Evolutionary conservation across 768 basidiomycete genomes (phyloP).

Genomic region (Psilocybe sp.): DNA sequence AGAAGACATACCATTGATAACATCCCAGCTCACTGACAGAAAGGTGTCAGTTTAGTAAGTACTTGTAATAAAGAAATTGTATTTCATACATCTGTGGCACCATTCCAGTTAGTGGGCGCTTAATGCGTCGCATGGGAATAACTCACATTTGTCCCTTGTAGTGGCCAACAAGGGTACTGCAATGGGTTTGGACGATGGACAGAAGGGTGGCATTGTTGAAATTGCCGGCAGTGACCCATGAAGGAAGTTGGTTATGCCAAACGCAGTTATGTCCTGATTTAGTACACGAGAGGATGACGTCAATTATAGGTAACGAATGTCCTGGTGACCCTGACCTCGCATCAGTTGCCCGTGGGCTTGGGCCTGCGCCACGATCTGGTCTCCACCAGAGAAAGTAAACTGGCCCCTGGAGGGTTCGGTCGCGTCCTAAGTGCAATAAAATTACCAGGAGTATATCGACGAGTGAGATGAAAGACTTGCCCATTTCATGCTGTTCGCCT

Average conservation of each 20-base stretch:
- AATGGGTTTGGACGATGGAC: slow-evolving; percentile 46
- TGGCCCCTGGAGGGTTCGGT: slow-evolving; percentile 46
- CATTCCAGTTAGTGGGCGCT: neutral
- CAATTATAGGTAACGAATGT: no score
- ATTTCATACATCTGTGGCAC: slow-evolving; percentile 3
- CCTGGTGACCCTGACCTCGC: slow-evolving; percentile 27
- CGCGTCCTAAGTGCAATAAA: slow-evolving; percentile 33
- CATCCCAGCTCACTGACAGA: slow-evolving; percentile 12
- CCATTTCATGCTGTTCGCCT: slow-evolving; percentile 57
- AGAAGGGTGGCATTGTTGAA: slow-evolving; percentile 41
- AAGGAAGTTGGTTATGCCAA: slow-evolving; percentile 52
- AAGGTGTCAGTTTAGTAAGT: neutral
- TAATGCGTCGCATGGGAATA: neutral
- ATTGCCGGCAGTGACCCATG: slow-evolving; percentile 42
- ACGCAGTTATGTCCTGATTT: slow-evolving; percentile 39
- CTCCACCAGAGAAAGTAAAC: slow-evolving; percentile 45
- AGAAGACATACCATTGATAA: slow-evolving; percentile 10
- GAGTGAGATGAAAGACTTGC: slow-evolving; percentile 20
- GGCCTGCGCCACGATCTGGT: slow-evolving; percentile 42
- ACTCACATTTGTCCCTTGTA: slow-evolving; percentile 51
- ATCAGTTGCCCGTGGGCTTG: slow-evolving; percentile 44
- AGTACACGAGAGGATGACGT: no score
- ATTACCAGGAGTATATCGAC: neutral
- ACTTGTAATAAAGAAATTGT: neutral
- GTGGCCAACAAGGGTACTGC: slow-evolving; percentile 44